Conservation (phyloP, 1,284 basidiomycete genomes). For the Grifola frondosa region DNA sequence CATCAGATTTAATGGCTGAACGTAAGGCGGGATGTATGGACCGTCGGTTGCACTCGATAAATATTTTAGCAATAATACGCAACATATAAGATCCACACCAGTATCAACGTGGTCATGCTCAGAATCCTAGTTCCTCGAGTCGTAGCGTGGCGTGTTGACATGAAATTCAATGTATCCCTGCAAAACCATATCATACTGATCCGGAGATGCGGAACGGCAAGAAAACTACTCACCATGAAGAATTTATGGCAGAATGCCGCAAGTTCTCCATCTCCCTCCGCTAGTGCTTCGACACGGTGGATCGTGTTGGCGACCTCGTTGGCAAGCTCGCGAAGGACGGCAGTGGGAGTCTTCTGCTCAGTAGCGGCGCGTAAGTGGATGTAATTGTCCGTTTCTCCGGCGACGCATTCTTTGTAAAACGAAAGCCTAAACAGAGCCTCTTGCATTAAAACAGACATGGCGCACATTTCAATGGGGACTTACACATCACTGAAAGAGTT, state of each 20-base stretch:
- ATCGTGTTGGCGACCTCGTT: conserved; percentile 12
- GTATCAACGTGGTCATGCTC: too few species aligned
- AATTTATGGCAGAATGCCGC: conserved; percentile 9
- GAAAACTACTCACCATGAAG: conserved; percentile 3
- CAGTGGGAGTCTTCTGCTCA: conserved; percentile 2
- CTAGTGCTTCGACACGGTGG: conserved; percentile 2
- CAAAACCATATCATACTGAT: too few species aligned
- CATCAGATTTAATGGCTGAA: too few species aligned
- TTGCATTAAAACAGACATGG: not conserved
- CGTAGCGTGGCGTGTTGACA: conserved; percentile 11
- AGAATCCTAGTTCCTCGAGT: conserved; percentile 9
- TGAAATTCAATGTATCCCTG: conserved; percentile 16
- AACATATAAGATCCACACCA: too few species aligned
- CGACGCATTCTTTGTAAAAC: conserved; percentile 19
- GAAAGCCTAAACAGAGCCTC: conserved; percentile 10
- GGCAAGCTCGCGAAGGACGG: conserved; percentile 10
- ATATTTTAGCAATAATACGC: too few species aligned
- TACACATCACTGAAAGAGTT: conserved; percentile 13
- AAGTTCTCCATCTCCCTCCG: conserved; percentile 6
- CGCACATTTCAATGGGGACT: not conserved
- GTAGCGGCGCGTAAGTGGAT: conserved; percentile 10
- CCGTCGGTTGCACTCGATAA: too few species aligned
- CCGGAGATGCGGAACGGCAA: too few species aligned
- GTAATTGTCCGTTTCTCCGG: conserved; percentile 15
- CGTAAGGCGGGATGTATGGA: too few species aligned